Evolutionary conservation across 441 rosid species (phyloP), one percentile per base, ranked within the genome.

Genomic region (Erodium moschatum): DNA sequence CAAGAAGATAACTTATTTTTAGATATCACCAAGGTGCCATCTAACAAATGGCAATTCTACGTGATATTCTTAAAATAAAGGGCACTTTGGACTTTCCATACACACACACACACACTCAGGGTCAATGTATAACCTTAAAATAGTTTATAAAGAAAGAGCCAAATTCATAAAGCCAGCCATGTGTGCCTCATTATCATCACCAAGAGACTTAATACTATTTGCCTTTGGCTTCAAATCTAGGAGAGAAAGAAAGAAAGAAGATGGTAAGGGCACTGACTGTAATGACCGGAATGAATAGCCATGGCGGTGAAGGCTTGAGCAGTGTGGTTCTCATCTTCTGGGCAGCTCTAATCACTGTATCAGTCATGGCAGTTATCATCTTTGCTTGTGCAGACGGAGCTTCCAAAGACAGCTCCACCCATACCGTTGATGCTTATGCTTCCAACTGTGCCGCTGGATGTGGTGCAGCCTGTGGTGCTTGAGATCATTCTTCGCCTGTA

Each of bases 341-440:
- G 38, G 65, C 65, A 62, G 65, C 38, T 62, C 15, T 62, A 9
- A 13, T 62, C 35, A 13, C 65, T 12, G n/a, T 62, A 13, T 62
- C 65, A 21, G 35, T 27, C 65, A 62, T 62, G 16, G 29, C 65
- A 62, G 38, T 33, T 10, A 13, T 62, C 33, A 11, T 62, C 38
- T 62, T 62, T 2, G 65, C 33, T 62, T 62, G 65, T 62, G 65
- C 65, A 29, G 65, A 62, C 21, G 65, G 65, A 21, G 65, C 65
- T 0, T 62, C 65, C 35, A 24, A 62, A 24, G 65, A 62, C 24
- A 21, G 21, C 15, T 56, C 62, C 62, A 56, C 62, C 62, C 12
- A 20, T 56, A 20, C 62, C 11, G 16, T 20, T 56, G 27, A 6
- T 6, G 62, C 21, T 56, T 56, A 56, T 56, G 62, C 62, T 18